Base-by-base conservation (phyloP, 2,329 filamentous ascomycete species). In the Uncinocarpus reesii region DNA sequence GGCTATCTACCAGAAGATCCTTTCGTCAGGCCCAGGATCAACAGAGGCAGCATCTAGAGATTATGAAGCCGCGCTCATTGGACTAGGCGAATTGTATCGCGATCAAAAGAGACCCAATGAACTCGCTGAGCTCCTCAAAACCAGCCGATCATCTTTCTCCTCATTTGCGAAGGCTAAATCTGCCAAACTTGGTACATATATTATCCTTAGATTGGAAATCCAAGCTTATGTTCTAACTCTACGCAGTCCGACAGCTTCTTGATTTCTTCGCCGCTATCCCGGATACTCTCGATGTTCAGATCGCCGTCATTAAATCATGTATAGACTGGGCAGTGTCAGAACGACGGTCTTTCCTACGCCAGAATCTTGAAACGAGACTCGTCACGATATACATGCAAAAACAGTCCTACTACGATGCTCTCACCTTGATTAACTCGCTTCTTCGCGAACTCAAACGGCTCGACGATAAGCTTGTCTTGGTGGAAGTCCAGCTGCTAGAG, bases 131-230 rank as follows among this genome's bases (percentile, higher is more conserved):
- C 78, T 98, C 56, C 83, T 98, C 60, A 89, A 84, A 63, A 86
- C 86, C 66, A 95, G 88, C 68, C 81, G 90, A 63, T 84, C 85
- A 56, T 85, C 92, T 37, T 81, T 98, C 56, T 95, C 90, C 50
- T 92, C 86, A 55, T 96, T 98, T 68, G 92, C 92, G 56, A 95
- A 96, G 76, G 92, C 93, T 54, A 98, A 98, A 79, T 96, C 92
- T 26, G 86, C 92, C 49, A 98, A 98, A 72, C 76, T 98, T 54
- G 87, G 92, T 96, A 81, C 56, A 82, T 96, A 81, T 56, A 82
- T 55, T 15, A 13, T 29, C 48, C 7, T 18, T 46, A 43, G 41
- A 42, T 41, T 29, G 24, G 6, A 2, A 13, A 2, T 24, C 49
- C 8, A 7, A 16, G 10, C 7, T 18, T 42, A 24, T 42, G 10